These are phyloP conservation scores for Auriscalpium vulgare DNA, from an alignment of 768 basidiomycete species.

Conservation along the genomic window DNA sequence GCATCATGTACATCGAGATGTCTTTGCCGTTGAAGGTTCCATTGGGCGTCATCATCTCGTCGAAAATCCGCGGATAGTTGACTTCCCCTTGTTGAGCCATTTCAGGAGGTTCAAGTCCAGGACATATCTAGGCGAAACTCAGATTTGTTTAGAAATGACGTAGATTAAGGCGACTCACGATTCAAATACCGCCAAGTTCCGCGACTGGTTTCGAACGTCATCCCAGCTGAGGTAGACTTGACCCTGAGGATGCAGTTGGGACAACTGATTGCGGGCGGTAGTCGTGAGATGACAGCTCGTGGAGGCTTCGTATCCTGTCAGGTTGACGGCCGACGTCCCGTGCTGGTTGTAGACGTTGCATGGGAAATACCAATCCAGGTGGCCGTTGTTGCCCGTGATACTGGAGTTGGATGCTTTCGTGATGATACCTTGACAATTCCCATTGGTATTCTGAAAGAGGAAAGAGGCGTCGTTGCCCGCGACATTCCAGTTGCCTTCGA, in stretches of 20 bases:
- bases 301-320: slow-evolving; percentile 54
- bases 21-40: slow-evolving; percentile 77
- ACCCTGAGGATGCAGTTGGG: slow-evolving; percentile 49
- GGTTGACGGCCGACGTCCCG: slow-evolving; percentile 52
- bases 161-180: slow-evolving; percentile 49
- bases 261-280: slow-evolving; percentile 44
- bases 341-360: slow-evolving; percentile 86
- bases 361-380: slow-evolving; percentile 93
- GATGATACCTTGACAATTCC: slow-evolving; percentile 74
- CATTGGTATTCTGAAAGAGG: slow-evolving; percentile 88
- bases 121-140: slow-evolving; percentile 48
- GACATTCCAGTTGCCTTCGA: slow-evolving; percentile 65
- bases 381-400: slow-evolving; percentile 54
- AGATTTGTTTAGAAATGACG: slow-evolving; percentile 6
- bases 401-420: slow-evolving; percentile 60
- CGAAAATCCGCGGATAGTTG: slow-evolving; percentile 76
- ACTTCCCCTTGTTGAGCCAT: slow-evolving; percentile 81
- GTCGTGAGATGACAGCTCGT: slow-evolving; percentile 68
- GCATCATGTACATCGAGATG: slow-evolving; percentile 77
- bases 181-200: slow-evolving; percentile 92
- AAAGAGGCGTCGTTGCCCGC: slow-evolving; percentile 90
- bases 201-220: slow-evolving; percentile 54
- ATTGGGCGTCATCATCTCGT: slow-evolving; percentile 60
- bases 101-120: slow-evolving; percentile 81
- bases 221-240: slow-evolving; percentile 95